Conservation (phyloP, 305 asterid genomes). For the Fraxinus dipetala region DNA sequence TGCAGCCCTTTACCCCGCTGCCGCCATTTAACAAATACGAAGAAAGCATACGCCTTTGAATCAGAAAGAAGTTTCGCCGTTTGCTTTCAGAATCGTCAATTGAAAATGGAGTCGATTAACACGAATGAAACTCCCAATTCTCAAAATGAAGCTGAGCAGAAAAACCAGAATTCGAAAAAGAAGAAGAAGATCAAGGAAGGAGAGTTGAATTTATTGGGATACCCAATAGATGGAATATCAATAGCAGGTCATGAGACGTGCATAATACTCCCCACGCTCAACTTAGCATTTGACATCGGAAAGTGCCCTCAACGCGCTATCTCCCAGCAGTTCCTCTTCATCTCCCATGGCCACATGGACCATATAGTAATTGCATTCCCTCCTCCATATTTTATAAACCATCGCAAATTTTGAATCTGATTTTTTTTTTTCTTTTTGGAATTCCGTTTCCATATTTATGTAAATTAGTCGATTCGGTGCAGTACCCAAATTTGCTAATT, state of each 20-base stretch:
- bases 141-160: not conserved
- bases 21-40: not conserved
- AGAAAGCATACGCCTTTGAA: not conserved
- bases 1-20: not conserved
- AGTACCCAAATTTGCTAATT: not conserved
- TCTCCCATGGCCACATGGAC: slow-evolving; percentile 99
- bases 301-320: slow-evolving; percentile 95
- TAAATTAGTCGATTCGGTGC: not conserved
- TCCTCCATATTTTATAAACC: not conserved
- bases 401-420: not conserved
- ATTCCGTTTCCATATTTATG: not conserved
- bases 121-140: not conserved
- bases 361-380: slow-evolving; percentile 53
- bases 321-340: slow-evolving; percentile 85
- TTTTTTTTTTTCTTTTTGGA: not conserved
- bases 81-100: not conserved
- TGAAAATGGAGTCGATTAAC: slow-evolving; percentile 25
- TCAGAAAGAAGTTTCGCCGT: not conserved
- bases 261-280: slow-evolving; percentile 73
- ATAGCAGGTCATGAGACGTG: slow-evolving; percentile 95
- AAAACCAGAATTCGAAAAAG: slow-evolving; percentile 17
- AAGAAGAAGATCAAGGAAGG: slow-evolving; percentile 48
- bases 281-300: slow-evolving; percentile 83
- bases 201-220: slow-evolving; percentile 60
- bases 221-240: slow-evolving; percentile 71